Conservation (phyloP, 345 rosid species). For the Eutrema heterophyllum region DNA sequence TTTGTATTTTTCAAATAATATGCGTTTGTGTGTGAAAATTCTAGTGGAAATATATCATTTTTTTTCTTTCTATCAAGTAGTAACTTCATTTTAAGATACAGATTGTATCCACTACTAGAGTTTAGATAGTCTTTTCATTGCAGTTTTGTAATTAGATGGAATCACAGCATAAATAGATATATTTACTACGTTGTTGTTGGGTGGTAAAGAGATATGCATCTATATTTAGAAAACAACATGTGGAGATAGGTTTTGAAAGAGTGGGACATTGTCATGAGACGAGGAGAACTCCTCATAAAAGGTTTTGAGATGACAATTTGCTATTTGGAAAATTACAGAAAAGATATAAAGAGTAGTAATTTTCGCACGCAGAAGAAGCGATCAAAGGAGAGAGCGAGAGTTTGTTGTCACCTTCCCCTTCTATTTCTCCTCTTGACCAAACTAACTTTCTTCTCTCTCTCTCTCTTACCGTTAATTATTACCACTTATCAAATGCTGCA, state of each 20-base stretch:
- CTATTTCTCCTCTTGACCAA: slow-evolving; percentile 24
- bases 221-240: neutral
- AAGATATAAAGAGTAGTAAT: neutral
- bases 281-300: neutral
- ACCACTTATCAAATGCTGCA: slow-evolving; percentile 11
- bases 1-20: no score
- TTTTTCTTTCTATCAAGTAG: no score
- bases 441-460: neutral
- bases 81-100: no score
- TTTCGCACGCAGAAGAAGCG: slow-evolving; percentile 9
- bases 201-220: neutral
- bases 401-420: slow-evolving; percentile 16
- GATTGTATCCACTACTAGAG: neutral
- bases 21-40: no score
- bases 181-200: neutral
- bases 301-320: neutral
- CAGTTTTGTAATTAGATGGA: neutral
- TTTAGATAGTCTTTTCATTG: neutral
- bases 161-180: neutral
- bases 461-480: neutral
- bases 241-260: neutral
- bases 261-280: neutral
- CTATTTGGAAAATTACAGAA: neutral
- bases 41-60: no score
- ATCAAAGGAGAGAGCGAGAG: neutral